Evolutionary conservation across 768 basidiomycete species (phyloP).

Genomic region (Pluteus cervinus): DNA sequence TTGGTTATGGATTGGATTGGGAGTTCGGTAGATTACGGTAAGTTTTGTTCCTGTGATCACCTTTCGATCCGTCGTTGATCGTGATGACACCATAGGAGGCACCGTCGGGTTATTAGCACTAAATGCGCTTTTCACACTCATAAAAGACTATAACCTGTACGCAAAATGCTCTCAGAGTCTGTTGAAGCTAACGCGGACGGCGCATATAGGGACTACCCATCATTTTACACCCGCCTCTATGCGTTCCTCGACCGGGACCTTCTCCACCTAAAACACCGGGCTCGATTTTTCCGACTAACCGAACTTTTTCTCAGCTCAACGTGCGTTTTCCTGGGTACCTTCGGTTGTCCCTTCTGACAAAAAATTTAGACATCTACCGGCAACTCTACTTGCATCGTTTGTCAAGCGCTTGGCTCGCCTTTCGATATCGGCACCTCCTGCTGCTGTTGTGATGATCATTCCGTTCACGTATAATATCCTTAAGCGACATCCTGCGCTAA

Average conservation of each 20-base stretch:
- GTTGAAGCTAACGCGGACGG: neutral
- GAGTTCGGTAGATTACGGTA: conserved; percentile 77
- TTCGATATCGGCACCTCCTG: conserved; percentile 80
- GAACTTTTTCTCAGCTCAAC: conserved; percentile 91
- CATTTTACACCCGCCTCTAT: conserved; percentile 91
- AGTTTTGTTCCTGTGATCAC: conserved; percentile 13
- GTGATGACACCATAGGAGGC: conserved; percentile 47
- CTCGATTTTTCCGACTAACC: conserved; percentile 89
- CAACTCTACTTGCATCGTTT: conserved; percentile 90
- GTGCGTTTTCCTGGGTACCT: conserved; percentile 38
- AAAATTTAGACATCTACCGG: conserved; percentile 65
- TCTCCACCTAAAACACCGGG: conserved; percentile 87
- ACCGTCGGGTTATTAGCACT: conserved; percentile 82
- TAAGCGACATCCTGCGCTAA: conserved; percentile 85
- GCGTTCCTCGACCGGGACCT: conserved; percentile 83
- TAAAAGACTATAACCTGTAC: conserved; percentile 90
- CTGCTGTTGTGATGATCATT: conserved; percentile 84
- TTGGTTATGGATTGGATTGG: conserved; percentile 92
- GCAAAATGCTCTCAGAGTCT: conserved; percentile 22
- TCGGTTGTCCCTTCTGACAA: conserved; percentile 1
- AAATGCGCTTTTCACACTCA: conserved; percentile 86
- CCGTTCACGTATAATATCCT: conserved; percentile 94
- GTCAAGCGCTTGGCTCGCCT: conserved; percentile 86
- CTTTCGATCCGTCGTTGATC: conserved; percentile 1
- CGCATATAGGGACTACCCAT: conserved; percentile 79